Conservation (phyloP, 1,139 yeast genomes). For the Spathaspora jeffriesii region DNA sequence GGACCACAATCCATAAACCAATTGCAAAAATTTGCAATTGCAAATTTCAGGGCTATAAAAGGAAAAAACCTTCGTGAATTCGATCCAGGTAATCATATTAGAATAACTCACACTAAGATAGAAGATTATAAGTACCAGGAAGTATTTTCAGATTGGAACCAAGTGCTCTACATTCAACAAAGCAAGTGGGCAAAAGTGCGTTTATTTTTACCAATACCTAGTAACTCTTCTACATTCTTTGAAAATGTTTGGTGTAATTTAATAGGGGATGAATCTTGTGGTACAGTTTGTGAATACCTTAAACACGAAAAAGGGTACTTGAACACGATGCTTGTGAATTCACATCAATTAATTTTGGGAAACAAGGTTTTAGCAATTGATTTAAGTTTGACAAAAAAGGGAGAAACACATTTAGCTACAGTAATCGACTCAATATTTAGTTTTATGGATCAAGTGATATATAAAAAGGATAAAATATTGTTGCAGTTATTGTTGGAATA, state of each 20-base stretch:
- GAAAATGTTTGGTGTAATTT: constrained; percentile 53
- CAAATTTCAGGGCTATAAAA: constrained; percentile 32
- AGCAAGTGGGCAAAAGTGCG: constrained; percentile 21
- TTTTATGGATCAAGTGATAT: constrained; percentile 16
- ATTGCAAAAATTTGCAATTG: constrained; percentile 50
- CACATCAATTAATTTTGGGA: constrained; percentile 33
- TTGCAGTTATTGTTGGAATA: constrained; percentile 38
- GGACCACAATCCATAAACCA: constrained; percentile 65
- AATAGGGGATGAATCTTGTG: constrained; percentile 59
- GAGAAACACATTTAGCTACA: constrained; percentile 25
- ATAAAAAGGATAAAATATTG: constrained; percentile 5
- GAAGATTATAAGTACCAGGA: background rate
- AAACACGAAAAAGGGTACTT: constrained; percentile 19
- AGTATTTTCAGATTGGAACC: constrained; percentile 4
- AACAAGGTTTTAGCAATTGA: constrained; percentile 43
- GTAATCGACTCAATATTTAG: constrained; percentile 25
- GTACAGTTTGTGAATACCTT: constrained; percentile 42
- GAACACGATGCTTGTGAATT: constrained; percentile 26
- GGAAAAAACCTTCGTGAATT: background rate
- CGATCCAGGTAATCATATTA: background rate
- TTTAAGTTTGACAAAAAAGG: constrained; percentile 41
- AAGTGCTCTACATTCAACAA: constrained; percentile 12
- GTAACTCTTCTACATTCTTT: constrained; percentile 19
- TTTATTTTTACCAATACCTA: constrained; percentile 36
- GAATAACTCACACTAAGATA: background rate